Evolutionary conservation across 139 green algal genomes (phyloP), one percentile per base, ranked within the genome.

Genomic region (Micractinium conductrix): DNA sequence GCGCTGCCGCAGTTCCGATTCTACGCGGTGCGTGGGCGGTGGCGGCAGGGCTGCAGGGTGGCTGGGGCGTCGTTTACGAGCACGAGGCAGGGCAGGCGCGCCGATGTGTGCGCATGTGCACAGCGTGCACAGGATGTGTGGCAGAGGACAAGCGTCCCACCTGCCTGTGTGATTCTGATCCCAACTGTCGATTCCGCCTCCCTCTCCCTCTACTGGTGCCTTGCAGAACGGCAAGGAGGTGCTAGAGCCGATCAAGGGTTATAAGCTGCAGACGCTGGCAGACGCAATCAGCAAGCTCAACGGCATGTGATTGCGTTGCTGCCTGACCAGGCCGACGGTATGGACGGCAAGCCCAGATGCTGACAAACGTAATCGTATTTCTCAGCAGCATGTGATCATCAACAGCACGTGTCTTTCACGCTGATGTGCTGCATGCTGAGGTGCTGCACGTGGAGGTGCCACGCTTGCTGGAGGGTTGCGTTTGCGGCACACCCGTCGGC

Each of bases 1-100:
- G 91, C 86, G 9, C 87, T 97, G 85, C 94, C 94, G 3, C 85
- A 88, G 9, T 96, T 97, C 88, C 87, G 81, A n/a, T 96, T 97
- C 76, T 96, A 89, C 89, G 93, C 93, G 85, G 79, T 53, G 1
- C 17, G 14, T 65, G 55, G 16, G 55, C 21, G 16, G 19, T 65
- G 48, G 48, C n/a, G 48, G 48, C 16, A 16, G 48, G 48, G 48
- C 48, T 58, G 48, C 16, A 16, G 16, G 48, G 12, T 10, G 48
- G 48, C 48, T 10, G 10, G 48, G 48, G 48, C 48, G 16, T 24
- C 12, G 48, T 19, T 4, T 62, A 21, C 19, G 53, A 62, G 2
- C 24, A 62, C 2, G 53, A 21, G 5, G 53, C 24, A 14, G 53
- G 26, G 53, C 19, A 62, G 53, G 16, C 48, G 48, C 10, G 48